phyloP scores from a whole-genome alignment of 805 yeast species.

The Barnettozyma populi region DNA sequence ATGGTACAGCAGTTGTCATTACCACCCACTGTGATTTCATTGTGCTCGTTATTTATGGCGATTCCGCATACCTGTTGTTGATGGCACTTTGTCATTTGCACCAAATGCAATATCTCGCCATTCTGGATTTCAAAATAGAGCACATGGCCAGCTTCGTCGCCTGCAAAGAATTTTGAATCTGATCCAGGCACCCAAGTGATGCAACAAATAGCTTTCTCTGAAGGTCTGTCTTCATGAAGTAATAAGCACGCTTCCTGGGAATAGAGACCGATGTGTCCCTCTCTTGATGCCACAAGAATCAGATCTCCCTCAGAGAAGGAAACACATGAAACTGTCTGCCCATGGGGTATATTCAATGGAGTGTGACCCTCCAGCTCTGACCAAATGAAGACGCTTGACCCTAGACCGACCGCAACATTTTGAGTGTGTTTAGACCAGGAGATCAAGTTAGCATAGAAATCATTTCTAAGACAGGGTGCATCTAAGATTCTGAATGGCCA shows the following conservation, averaged over 20 bases:
- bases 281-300: constrained; percentile 51
- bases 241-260: constrained; percentile 26
- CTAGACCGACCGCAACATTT: constrained; percentile 63
- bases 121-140: constrained; percentile 29
- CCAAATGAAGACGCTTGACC: constrained; percentile 58
- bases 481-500: constrained; percentile 49
- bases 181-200: constrained; percentile 52
- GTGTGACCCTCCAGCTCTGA: constrained; percentile 42
- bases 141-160: constrained; percentile 63
- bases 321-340: constrained; percentile 49
- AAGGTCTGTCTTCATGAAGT: constrained; percentile 21
- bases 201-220: constrained; percentile 46
- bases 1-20: constrained; percentile 77
- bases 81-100: constrained; percentile 38
- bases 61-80: constrained; percentile 63
- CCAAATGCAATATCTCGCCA: constrained; percentile 19
- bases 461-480: constrained; percentile 70
- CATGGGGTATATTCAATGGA: constrained; percentile 34
- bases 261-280: constrained; percentile 47
- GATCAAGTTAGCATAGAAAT: constrained; percentile 69
- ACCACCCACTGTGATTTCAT: constrained; percentile 72
- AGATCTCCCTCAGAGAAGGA: constrained; percentile 45
- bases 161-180: constrained; percentile 41
- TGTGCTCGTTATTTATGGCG: constrained; percentile 47
- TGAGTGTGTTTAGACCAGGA: constrained; percentile 58